These are phyloP conservation scores for Quercus phellos DNA, from an alignment of 331 rosid species.

Conservation along the genomic window DNA sequence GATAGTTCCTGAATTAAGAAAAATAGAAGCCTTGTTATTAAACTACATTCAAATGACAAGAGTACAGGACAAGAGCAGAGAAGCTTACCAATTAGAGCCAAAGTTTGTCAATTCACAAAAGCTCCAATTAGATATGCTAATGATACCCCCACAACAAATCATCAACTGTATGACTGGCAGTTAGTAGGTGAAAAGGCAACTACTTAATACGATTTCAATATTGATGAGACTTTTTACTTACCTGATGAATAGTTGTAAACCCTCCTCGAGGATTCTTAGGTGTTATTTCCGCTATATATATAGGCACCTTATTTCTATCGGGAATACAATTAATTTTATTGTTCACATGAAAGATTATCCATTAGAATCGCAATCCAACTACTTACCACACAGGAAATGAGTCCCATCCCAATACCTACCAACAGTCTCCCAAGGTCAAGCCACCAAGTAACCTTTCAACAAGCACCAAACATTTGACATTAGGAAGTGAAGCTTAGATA, in stretches of 20 bases:
- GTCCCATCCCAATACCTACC: too few relatives aligned
- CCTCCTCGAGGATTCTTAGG: slow-evolving; percentile 80
- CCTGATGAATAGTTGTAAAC: slow-evolving; percentile 79
- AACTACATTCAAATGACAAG: slow-evolving; percentile 7
- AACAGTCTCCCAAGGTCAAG: too few relatives aligned
- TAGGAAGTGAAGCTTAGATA: not conserved
- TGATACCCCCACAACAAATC: slow-evolving; percentile 66
- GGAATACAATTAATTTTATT: not conserved
- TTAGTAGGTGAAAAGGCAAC: not conserved
- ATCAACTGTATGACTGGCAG: slow-evolving; percentile 56
- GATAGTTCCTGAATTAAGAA: slow-evolving; percentile 32
- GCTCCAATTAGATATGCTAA: slow-evolving; percentile 70
- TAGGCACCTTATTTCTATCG: slow-evolving; percentile 55
- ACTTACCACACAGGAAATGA: slow-evolving; percentile 26
- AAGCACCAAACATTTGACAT: slow-evolving; percentile 13
- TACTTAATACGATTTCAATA: slow-evolving; percentile 3
- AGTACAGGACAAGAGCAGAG: slow-evolving; percentile 5
- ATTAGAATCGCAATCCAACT: not conserved
- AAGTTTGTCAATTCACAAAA: slow-evolving; percentile 51
- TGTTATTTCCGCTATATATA: slow-evolving; percentile 83
- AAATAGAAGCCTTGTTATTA: slow-evolving; percentile 11
- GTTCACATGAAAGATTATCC: not conserved
- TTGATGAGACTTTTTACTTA: slow-evolving; percentile 15
- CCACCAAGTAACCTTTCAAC: slow-evolving; percentile 47
- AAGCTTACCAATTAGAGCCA: slow-evolving; percentile 57